A percentile compares a stretch with the other conserved stretches of the same genome.
Evolutionary conservation across 2,329 filamentous ascomycete genomes (phyloP).

Genomic region (Tympanopsis confertula): DNA sequence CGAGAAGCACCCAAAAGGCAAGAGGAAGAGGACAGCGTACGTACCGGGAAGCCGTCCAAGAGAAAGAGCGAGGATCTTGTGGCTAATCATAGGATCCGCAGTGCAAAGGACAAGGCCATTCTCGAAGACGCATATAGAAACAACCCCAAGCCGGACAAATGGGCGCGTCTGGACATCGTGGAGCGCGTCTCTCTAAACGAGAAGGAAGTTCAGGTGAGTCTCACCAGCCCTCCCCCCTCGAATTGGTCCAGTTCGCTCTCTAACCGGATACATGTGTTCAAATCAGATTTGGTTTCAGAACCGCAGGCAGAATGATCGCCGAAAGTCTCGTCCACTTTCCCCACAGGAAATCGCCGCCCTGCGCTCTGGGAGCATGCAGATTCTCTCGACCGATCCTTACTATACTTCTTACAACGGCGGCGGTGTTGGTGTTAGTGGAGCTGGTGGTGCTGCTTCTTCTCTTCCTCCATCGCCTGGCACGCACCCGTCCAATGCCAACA

Average conservation of each 20-base stretch:
- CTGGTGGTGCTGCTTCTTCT: too few relatives aligned
- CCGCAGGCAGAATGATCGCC: conserved; percentile 79
- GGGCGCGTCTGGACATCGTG: conserved; percentile 73
- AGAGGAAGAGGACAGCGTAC: conserved; percentile 54
- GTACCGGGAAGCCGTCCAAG: conserved; percentile 14
- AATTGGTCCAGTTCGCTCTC: conserved; percentile 4
- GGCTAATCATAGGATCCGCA: conserved; percentile 20
- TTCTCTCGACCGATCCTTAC: conserved; percentile 33
- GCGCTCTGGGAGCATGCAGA: conserved; percentile 39
- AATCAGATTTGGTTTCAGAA: conserved; percentile 95
- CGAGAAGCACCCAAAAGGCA: conserved; percentile 22
- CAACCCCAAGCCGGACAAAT: conserved; percentile 87
- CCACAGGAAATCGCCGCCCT: conserved; percentile 62
- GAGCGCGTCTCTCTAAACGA: conserved; percentile 78
- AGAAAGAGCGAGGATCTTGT: conserved; percentile 6
- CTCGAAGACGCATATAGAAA: conserved; percentile 75
- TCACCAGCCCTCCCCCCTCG: conserved; percentile 3
- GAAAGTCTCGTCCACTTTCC: conserved; percentile 74
- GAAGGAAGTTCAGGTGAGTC: conserved; percentile 86
- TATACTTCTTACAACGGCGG: conserved; percentile 14
- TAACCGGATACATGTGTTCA: conserved; percentile 3
- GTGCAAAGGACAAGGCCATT: conserved; percentile 77
- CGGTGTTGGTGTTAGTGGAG: too few relatives aligned
- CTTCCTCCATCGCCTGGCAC: conserved; percentile 13
- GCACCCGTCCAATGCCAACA: too few relatives aligned